Base-by-base conservation (phyloP, 345 rosid species). In the Camelina neglecta region DNA sequence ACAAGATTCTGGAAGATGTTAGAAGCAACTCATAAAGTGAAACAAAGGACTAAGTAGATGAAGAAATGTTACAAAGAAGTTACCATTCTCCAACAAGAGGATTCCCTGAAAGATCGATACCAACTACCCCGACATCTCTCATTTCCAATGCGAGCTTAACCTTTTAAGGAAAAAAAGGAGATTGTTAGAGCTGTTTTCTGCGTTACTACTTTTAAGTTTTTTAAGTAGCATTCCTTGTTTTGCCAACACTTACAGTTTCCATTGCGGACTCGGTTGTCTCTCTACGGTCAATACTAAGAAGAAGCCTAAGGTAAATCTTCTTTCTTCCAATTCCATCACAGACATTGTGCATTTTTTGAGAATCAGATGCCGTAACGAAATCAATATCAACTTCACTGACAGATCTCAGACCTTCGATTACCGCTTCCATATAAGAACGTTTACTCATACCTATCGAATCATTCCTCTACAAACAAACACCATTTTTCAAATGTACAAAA, bases 91-190 rank as follows among this genome's bases (percentile, higher is more conserved):
- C 99, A 73, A 89, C 80, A 39, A 74, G 54, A n/a, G 99, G 99
- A 76, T 95, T 90, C 78, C 99, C 99, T 15, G 98, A 95, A 73
- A 95, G 98, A 84, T 95, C 99, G 35, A 92, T 91, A 55, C 97
- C 99, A 62, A 88, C 87, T 15, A 90, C 93, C 31, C 97, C 99
- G 0, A 75, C 73, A 75, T 89, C 82, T 75, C 83, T 83, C 98
- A 95, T 85, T 75, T 88, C 96, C 81, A 89, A 67, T 2, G 98
- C 99, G 60, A 95, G 94, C 81, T 90, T 87, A 71, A 95, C 96
- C 99, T 93, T 57, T 12, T 73, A 33, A 26, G 49, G 6, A 0
- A 38, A 18, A 33, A 67, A 54, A 26, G 38, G 1, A 58, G n/a
- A 69, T 59, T 8, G 69, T 2, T 10, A 9, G 2, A 7, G 8